Conservation (phyloP, 352 stramenopile genomes). For the Pythium volutum region DNA sequence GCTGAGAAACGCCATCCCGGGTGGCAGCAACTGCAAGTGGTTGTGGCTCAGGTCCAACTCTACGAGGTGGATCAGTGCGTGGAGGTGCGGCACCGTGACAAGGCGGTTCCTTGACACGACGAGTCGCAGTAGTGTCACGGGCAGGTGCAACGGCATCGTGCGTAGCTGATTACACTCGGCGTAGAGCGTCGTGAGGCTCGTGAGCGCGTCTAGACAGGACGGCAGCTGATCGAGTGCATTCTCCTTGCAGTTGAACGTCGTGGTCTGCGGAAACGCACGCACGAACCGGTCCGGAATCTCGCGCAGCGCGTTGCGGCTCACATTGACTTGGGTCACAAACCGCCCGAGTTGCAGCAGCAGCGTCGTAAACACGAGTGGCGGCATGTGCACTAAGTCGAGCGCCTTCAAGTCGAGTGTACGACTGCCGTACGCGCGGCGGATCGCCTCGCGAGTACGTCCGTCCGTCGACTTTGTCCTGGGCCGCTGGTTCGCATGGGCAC, state of each 20-base stretch:
- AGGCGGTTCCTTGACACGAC: slow-evolving; percentile 55
- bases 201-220: slow-evolving; percentile 25
- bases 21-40: slow-evolving; percentile 51
- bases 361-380: slow-evolving; percentile 51
- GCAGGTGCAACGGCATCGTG: slow-evolving; percentile 36
- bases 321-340: slow-evolving; percentile 54
- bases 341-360: slow-evolving; percentile 64
- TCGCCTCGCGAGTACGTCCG: slow-evolving; percentile 28
- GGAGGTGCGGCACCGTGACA: slow-evolving; percentile 39
- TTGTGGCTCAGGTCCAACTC: slow-evolving; percentile 67
- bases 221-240: slow-evolving; percentile 52
- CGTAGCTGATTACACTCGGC: slow-evolving; percentile 62
- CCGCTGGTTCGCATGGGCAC: background rate
- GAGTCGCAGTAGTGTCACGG: slow-evolving; percentile 34
- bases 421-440: slow-evolving; percentile 51
- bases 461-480: background rate
- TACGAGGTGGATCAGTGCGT: slow-evolving; percentile 41
- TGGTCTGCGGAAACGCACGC: slow-evolving; percentile 45
- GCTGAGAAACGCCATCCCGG: slow-evolving; percentile 38
- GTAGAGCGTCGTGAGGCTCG: slow-evolving; percentile 39
- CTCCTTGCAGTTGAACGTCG: slow-evolving; percentile 58
- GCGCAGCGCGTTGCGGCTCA: slow-evolving; percentile 66
- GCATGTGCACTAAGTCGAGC: slow-evolving; percentile 60
- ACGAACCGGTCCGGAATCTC: slow-evolving; percentile 54
- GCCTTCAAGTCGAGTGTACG: slow-evolving; percentile 63